Conservation (phyloP, 352 stramenopile species). For the Phytophthora sojae region DNA sequence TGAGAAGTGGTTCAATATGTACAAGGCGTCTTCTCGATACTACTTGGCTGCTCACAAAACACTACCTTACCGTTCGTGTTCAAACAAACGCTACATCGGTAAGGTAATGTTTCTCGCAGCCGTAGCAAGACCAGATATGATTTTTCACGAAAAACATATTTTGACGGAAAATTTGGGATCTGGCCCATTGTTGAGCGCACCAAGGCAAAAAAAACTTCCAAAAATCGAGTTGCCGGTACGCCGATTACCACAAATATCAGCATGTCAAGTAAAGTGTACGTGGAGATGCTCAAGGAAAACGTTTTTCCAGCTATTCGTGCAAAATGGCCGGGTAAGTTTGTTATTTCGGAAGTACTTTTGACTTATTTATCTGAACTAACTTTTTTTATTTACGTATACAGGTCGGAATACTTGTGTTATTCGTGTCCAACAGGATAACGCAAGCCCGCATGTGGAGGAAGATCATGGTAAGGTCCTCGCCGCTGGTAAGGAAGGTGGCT, state of each 20-base stretch:
- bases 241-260: neutral
- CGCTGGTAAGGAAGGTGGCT: constrained; percentile 5
- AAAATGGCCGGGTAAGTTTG: no score
- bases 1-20: neutral
- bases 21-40: neutral
- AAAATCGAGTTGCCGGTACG: neutral
- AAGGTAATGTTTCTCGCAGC: neutral
- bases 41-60: no score
- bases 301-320: neutral
- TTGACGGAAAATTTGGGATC: neutral
- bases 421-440: constrained; percentile 15
- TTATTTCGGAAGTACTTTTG: no score
- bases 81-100: neutral
- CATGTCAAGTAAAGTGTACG: neutral
- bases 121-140: neutral
- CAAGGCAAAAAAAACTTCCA: neutral
- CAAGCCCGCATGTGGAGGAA: constrained; percentile 10
- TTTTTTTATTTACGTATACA: no score
- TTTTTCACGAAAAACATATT: neutral
- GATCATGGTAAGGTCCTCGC: constrained; percentile 7
- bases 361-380: no score
- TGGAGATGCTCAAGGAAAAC: neutral
- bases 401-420: no score
- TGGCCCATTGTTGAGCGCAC: neutral
- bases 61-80: no score